These are phyloP conservation scores for Ophiosphaerella herpotricha DNA, from an alignment of 2,329 filamentous ascomycete species.

Conservation along the genomic window DNA sequence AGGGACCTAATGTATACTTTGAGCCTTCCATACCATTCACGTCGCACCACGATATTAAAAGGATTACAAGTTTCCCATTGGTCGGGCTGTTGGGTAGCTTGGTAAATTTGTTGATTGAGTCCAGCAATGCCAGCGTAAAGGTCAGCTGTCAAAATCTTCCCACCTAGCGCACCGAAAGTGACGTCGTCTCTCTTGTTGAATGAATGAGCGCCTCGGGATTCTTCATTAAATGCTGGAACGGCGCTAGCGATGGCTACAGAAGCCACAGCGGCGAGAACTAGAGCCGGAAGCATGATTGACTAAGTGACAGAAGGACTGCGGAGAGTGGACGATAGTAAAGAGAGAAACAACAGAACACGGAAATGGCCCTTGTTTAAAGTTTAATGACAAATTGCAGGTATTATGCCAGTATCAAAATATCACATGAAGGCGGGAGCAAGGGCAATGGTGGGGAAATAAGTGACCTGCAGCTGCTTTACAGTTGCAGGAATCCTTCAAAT, in stretches of 20 bases:
- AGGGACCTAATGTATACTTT: background rate
- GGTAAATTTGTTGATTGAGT: constrained; percentile 33
- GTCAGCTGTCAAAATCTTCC: constrained; percentile 26
- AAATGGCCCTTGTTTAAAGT: constrained; percentile 11
- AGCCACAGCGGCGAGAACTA: constrained; percentile 14
- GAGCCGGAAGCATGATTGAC: constrained; percentile 21
- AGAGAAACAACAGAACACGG: constrained; percentile 1
- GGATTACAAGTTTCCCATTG: constrained; percentile 44
- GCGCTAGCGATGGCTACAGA: constrained; percentile 17
- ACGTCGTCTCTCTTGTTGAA: constrained; percentile 25
- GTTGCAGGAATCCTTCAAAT: constrained; percentile 18
- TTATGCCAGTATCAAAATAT: constrained; percentile 12
- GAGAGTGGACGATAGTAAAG: constrained; percentile 4
- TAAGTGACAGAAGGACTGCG: background rate
- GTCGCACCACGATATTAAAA: constrained; percentile 46
- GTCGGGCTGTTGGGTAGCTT: constrained; percentile 20
- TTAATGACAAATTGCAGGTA: constrained; percentile 8
- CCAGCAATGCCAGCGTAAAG: constrained; percentile 27
- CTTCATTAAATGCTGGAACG: constrained; percentile 13
- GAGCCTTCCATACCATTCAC: constrained; percentile 48
- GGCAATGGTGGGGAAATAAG: constrained; percentile 15
- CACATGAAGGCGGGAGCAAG: background rate
- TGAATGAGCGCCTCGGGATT: constrained; percentile 4
- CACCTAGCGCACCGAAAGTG: constrained; percentile 8
- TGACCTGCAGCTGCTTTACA: constrained; percentile 8